phyloP scores from a whole-genome alignment of 352 stramenopile species.

The Globisporangium iwayamae region DNA sequence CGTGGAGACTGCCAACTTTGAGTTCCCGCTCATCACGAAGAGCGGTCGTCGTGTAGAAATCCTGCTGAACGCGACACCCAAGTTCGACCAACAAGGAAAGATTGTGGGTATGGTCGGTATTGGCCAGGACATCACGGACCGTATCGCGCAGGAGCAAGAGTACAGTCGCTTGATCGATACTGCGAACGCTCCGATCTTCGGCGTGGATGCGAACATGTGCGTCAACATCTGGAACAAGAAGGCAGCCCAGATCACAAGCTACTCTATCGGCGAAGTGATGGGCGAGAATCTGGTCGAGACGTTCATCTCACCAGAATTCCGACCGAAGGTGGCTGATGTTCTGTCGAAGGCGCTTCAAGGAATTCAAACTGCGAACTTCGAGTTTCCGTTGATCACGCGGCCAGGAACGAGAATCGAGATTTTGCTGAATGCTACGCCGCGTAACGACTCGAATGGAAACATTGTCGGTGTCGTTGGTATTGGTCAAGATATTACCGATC shows the following conservation, averaged over 20 bases:
- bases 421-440: slow-evolving; percentile 68
- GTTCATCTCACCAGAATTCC: slow-evolving; percentile 80
- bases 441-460: slow-evolving; percentile 61
- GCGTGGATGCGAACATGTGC: slow-evolving; percentile 53
- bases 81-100: slow-evolving; percentile 54
- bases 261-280: slow-evolving; percentile 82
- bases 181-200: slow-evolving; percentile 68
- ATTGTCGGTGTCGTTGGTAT: slow-evolving; percentile 87
- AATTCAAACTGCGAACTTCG: slow-evolving; percentile 86
- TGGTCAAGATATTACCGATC: slow-evolving; percentile 78
- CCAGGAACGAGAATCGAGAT: slow-evolving; percentile 63
- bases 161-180: slow-evolving; percentile 61
- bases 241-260: slow-evolving; percentile 87
- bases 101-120: slow-evolving; percentile 76
- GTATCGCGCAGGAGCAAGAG: slow-evolving; percentile 36
- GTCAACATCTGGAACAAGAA: slow-evolving; percentile 92
- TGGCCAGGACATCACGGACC: slow-evolving; percentile 62
- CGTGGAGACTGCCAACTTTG: slow-evolving; percentile 48
- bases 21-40: slow-evolving; percentile 55
- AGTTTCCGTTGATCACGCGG: slow-evolving; percentile 81
- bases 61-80: slow-evolving; percentile 65
- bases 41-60: slow-evolving; percentile 65
- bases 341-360: slow-evolving; percentile 69
- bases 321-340: slow-evolving; percentile 62
- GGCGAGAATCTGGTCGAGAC: slow-evolving; percentile 80